Evolutionary conservation across 345 rosid species (phyloP).

Genomic region (Geranium rotundifolium): DNA sequence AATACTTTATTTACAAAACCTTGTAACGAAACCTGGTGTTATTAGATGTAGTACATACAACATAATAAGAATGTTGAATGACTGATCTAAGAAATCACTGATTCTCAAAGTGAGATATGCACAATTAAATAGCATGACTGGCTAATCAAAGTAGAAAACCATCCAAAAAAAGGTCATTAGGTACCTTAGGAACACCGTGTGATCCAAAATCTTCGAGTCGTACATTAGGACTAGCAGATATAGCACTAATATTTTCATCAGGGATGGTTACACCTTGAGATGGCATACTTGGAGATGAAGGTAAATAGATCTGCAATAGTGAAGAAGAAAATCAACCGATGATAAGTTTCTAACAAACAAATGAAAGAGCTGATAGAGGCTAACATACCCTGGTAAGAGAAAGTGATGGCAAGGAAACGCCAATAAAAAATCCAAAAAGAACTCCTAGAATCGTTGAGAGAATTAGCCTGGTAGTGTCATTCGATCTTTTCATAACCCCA

Average conservation of each 20-base stretch:
- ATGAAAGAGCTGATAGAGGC: slow-evolving; percentile 1
- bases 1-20: too few species aligned
- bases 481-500: slow-evolving; percentile 49
- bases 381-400: slow-evolving; percentile 40
- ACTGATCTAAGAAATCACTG: too few species aligned
- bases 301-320: slow-evolving; percentile 41
- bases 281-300: slow-evolving; percentile 13
- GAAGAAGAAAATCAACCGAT: slow-evolving; percentile 15
- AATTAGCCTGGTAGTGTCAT: slow-evolving; percentile 40
- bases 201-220: slow-evolving; percentile 23
- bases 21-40: too few species aligned
- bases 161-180: too few species aligned
- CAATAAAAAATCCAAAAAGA: slow-evolving; percentile 64
- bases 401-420: slow-evolving; percentile 56
- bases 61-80: too few species aligned
- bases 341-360: neutral
- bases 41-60: too few species aligned
- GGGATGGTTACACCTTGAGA: slow-evolving; percentile 29
- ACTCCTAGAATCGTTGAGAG: slow-evolving; percentile 49
- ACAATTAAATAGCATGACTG: too few species aligned
- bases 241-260: slow-evolving; percentile 20
- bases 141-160: too few species aligned
- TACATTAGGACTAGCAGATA: slow-evolving; percentile 19
- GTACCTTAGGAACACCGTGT: slow-evolving; percentile 37
- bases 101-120: too few species aligned